Percentiles rank a stretch among this genome's conserved stretches.
These are phyloP conservation scores for Chenopodium quinoa DNA, from an alignment of 148 eudicot species.

Conservation along the genomic window DNA sequence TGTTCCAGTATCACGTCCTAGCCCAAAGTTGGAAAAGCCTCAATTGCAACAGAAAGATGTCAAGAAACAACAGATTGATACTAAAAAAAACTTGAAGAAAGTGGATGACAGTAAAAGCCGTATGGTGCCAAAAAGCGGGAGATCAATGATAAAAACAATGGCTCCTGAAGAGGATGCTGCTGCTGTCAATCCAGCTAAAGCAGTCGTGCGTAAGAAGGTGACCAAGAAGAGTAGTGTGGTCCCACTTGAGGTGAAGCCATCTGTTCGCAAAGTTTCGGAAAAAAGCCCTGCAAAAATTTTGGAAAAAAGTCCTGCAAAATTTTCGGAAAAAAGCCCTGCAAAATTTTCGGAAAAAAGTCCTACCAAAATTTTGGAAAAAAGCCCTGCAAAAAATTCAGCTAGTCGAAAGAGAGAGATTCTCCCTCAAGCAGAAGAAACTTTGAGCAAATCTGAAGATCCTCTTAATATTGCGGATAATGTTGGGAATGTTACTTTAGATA, in stretches of 20 bases:
- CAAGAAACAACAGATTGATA: constrained; percentile 44
- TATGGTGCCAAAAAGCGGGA: constrained; percentile 37
- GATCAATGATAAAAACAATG: constrained; percentile 47
- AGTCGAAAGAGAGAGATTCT: constrained; percentile 38
- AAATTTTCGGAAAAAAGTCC: constrained; percentile 51
- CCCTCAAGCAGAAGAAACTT: constrained; percentile 40
- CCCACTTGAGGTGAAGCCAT: constrained; percentile 83
- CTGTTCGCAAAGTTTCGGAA: constrained; percentile 63
- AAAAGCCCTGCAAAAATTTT: constrained; percentile 36
- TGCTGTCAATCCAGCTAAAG: constrained; percentile 47
- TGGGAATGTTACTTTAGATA: constrained; percentile 33
- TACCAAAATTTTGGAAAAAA: constrained; percentile 48
- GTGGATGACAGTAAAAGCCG: constrained; percentile 48
- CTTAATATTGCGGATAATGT: constrained; percentile 33
- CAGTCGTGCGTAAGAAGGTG: constrained; percentile 60
- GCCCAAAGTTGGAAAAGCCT: constrained; percentile 56
- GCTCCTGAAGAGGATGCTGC: constrained; percentile 41
- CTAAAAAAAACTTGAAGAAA: constrained; percentile 41
- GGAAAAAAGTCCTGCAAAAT: constrained; percentile 31
- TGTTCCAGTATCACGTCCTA: constrained; percentile 44
- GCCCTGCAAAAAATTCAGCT: constrained; percentile 27
- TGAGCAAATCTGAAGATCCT: constrained; percentile 34
- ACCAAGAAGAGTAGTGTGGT: constrained; percentile 93
- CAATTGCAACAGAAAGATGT: constrained; percentile 44
- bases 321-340: constrained; percentile 33